Percentiles rank a stretch among this genome's conserved stretches.
phyloP scores from a whole-genome alignment of 1,284 basidiomycete species.

The Cryptococcus sp. region DNA sequence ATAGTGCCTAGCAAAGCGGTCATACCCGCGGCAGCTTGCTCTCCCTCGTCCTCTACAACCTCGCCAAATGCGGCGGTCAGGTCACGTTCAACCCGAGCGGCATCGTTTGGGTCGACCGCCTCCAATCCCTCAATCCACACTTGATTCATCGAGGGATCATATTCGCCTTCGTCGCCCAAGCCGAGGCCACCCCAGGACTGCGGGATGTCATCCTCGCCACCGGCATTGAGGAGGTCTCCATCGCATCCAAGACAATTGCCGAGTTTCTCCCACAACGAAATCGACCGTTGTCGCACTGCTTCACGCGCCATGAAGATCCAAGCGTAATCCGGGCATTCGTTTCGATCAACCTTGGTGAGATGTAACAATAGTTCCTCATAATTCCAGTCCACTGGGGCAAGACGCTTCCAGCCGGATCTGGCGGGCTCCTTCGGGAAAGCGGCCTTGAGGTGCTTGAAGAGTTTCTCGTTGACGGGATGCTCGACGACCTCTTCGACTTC shows the following conservation, averaged over 20 bases:
- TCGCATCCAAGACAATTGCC: slow-evolving; percentile 52
- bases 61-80: slow-evolving; percentile 34
- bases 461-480: slow-evolving; percentile 38
- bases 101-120: slow-evolving; percentile 33
- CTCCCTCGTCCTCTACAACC: slow-evolving; percentile 37
- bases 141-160: slow-evolving; percentile 30
- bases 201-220: slow-evolving; percentile 43
- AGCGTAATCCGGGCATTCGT: slow-evolving; percentile 45
- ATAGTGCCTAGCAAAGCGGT: slow-evolving; percentile 38
- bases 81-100: slow-evolving; percentile 23
- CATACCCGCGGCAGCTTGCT: slow-evolving; percentile 33
- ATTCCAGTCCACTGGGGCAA: slow-evolving; percentile 43
- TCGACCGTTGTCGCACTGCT: slow-evolving; percentile 38
- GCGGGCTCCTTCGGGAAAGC: slow-evolving; percentile 41
- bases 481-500: slow-evolving; percentile 46
- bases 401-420: slow-evolving; percentile 39
- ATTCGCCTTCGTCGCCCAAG: slow-evolving; percentile 42
- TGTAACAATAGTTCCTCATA: slow-evolving; percentile 49
- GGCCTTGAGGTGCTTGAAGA: slow-evolving; percentile 41
- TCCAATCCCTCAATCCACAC: slow-evolving; percentile 49
- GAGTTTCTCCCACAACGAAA: slow-evolving; percentile 50
- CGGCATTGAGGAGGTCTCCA: slow-evolving; percentile 47
- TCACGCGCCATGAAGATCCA: slow-evolving; percentile 47
- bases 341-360: slow-evolving; percentile 35
- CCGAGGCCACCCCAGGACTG: slow-evolving; percentile 45